Percentiles rank a stretch among this genome's conserved stretches.
Evolutionary conservation across 306 rosid genomes (phyloP).

Genomic region (Cajanus cajan): DNA sequence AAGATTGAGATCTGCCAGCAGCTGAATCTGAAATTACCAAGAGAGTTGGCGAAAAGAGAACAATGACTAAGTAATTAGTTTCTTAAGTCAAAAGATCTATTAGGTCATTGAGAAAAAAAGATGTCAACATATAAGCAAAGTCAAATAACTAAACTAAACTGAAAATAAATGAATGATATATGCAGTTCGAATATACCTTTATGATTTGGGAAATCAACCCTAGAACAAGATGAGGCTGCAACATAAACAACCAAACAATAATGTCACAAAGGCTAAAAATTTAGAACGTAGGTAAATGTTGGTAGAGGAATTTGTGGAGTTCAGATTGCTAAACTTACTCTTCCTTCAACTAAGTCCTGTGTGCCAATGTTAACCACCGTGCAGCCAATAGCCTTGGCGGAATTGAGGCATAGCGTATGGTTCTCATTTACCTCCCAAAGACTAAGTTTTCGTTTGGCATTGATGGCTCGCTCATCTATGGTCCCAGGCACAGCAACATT

Average conservation of each 20-base stretch:
- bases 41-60: conserved; percentile 12
- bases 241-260: conserved; percentile 29
- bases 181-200: conserved; percentile 63
- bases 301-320: background rate
- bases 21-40: conserved; percentile 75
- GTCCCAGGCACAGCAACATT: conserved; percentile 99
- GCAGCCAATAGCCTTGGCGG: conserved; percentile 99
- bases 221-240: conserved; percentile 92
- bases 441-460: conserved; percentile 58
- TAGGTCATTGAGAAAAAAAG: background rate
- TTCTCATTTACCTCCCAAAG: conserved; percentile 98
- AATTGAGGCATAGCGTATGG: conserved; percentile 95
- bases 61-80: conserved; percentile 18
- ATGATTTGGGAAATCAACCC: conserved; percentile 96
- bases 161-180: background rate
- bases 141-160: conserved; percentile 19
- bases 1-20: conserved; percentile 91
- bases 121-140: background rate
- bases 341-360: conserved; percentile 93
- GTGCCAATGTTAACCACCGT: conserved; percentile 93
- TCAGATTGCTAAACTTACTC: conserved; percentile 57
- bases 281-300: conserved; percentile 5
- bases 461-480: conserved; percentile 93
- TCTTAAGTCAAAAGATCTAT: conserved; percentile 15
- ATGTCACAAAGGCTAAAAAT: conserved; percentile 19